Evolutionary conservation across 2,329 filamentous ascomycete species (phyloP).

Genomic region (Fusarium kyushuense): DNA sequence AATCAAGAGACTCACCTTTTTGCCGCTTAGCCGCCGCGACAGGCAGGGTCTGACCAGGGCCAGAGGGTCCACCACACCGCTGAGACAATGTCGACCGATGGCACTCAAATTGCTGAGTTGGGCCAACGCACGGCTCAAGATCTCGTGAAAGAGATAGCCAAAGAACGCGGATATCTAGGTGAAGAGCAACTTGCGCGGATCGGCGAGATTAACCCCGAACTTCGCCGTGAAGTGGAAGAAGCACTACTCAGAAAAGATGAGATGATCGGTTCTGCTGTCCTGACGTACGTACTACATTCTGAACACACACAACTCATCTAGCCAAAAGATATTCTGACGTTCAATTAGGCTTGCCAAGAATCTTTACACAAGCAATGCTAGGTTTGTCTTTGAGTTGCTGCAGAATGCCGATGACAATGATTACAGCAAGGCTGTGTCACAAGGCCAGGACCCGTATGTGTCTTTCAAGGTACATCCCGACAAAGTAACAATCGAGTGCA

Average conservation of each 20-base stretch:
- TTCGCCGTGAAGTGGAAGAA: constrained; percentile 38
- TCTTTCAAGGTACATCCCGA: constrained; percentile 53
- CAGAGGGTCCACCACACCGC: constrained; percentile 13
- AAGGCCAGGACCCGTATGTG: constrained; percentile 47
- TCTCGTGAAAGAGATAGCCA: constrained; percentile 41
- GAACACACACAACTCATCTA: fast-evolving
- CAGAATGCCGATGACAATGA: constrained; percentile 67
- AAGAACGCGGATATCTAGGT: constrained; percentile 39
- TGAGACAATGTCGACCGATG: constrained; percentile 5
- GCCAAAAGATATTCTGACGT: not conserved
- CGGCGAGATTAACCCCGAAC: constrained; percentile 31
- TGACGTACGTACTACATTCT: constrained; percentile 30
- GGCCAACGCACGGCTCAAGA: constrained; percentile 20
- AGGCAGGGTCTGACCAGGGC: not conserved
- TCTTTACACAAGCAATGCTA: constrained; percentile 57
- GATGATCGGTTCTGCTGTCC: constrained; percentile 42
- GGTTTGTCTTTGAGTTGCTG: constrained; percentile 65
- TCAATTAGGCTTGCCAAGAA: constrained; percentile 55
- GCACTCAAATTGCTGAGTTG: not conserved
- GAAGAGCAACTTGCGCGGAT: constrained; percentile 38
- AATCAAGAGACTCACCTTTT: too few species aligned
- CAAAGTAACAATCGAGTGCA: constrained; percentile 61
- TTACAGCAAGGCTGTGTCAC: constrained; percentile 49
- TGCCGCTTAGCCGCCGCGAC: too few species aligned
- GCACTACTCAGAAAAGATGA: constrained; percentile 43